phyloP scores from a whole-genome alignment of 164 flowering plant genomes.

The Stephania cephalantha region DNA sequence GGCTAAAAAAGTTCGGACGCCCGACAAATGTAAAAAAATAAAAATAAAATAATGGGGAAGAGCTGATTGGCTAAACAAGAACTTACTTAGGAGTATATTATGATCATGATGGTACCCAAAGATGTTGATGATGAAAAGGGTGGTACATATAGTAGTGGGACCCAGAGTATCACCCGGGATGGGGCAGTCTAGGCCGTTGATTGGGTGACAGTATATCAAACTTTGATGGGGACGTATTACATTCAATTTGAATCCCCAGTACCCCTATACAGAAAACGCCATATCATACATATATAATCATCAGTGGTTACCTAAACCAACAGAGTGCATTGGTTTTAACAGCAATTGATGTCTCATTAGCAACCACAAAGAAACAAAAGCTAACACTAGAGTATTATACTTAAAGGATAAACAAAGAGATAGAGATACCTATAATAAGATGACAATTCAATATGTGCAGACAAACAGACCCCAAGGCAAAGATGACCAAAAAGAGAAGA shows the following conservation, averaged over 20 bases:
- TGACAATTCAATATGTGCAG: conserved; percentile 10
- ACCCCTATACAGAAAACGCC: neutral
- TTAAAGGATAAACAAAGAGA: neutral
- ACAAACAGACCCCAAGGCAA: conserved; percentile 11
- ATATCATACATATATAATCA: neutral
- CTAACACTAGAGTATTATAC: neutral
- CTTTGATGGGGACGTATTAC: neutral
- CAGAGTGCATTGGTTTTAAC: neutral
- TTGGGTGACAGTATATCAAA: neutral
- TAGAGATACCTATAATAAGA: neutral
- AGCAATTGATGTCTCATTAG: neutral
- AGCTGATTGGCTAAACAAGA: neutral
- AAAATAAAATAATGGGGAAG: neutral
- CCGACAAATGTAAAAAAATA: no score
- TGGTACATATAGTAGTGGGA: no score
- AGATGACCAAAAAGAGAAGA: neutral
- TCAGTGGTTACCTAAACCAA: neutral
- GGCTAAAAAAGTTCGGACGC: no score
- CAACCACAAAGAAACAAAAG: neutral
- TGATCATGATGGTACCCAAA: no score
- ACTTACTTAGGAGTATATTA: neutral
- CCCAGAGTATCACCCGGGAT: neutral
- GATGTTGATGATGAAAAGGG: no score
- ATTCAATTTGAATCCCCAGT: neutral
- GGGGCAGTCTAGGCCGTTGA: neutral